A percentile compares a stretch with the other conserved stretches of the same genome.
Evolutionary conservation across 768 basidiomycete genomes (phyloP).

Genomic region (Auriscalpium microsporum): DNA sequence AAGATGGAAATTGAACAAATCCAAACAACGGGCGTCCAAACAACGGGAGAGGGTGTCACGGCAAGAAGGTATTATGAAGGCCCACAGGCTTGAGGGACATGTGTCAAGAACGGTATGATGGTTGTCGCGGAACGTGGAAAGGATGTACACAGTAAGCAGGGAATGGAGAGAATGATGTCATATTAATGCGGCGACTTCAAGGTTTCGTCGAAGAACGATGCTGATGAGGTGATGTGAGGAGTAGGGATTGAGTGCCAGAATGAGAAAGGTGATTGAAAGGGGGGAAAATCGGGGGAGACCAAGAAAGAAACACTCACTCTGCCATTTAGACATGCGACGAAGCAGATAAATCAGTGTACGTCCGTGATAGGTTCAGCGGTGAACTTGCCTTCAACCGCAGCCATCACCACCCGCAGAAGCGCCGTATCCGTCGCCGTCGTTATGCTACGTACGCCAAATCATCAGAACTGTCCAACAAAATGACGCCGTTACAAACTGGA

Average conservation of each 20-base stretch:
- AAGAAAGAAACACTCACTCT: conserved; percentile 56
- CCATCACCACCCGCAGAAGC: conserved; percentile 86
- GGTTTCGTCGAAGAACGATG: conserved; percentile 60
- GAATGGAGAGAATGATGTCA: conserved; percentile 22
- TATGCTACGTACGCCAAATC: conserved; percentile 37
- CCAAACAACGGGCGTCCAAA: conserved; percentile 8
- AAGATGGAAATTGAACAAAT: conserved; percentile 6
- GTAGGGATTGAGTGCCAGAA: conserved; percentile 24
- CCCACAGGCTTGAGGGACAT: background rate
- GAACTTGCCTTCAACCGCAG: conserved; percentile 82
- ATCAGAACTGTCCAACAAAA: conserved; percentile 9
- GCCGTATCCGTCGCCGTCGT: conserved; percentile 90
- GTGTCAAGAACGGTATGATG: background rate
- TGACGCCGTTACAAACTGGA: conserved; percentile 56
- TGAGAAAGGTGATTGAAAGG: conserved; percentile 13
- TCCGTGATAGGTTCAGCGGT: conserved; percentile 2
- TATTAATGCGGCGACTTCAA: conserved; percentile 59
- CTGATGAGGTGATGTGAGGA: conserved; percentile 32
- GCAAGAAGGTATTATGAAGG: background rate
- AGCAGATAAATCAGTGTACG: conserved; percentile 6
- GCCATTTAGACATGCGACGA: conserved; percentile 12
- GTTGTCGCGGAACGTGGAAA: background rate
- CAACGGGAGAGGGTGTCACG: background rate
- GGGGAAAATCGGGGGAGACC: conserved; percentile 20
- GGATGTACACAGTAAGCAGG: background rate